Conservation (phyloP, 192 early-diverging fungal genomes). For the Endogone sp. region DNA sequence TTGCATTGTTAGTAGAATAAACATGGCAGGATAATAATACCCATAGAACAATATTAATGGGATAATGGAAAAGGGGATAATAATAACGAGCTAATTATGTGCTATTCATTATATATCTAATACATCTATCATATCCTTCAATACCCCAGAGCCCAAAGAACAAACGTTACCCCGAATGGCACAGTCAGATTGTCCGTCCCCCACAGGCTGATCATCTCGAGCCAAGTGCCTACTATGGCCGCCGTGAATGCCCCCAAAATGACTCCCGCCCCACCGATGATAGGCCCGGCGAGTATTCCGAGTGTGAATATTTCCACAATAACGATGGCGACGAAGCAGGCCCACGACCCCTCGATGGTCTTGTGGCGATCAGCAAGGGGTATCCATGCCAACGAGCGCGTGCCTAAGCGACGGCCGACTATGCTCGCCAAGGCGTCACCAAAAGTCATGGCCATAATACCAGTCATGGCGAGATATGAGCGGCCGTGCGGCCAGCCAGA, state of each 20-base stretch:
- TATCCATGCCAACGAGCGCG: neutral
- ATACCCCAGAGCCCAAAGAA: neutral
- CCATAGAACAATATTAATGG: too few relatives aligned
- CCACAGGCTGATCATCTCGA: slow-evolving; percentile 19
- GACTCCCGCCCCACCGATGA: neutral
- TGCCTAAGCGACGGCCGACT: slow-evolving; percentile 14
- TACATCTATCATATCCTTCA: neutral
- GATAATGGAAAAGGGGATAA: too few relatives aligned
- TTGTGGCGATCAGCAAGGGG: neutral
- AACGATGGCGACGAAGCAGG: slow-evolving; percentile 15
- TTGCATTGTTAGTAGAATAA: too few relatives aligned
- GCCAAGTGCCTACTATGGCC: slow-evolving; percentile 8
- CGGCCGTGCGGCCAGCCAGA: neutral
- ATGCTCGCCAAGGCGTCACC: slow-evolving; percentile 23
- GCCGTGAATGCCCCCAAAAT: slow-evolving; percentile 11
- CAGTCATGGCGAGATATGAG: slow-evolving; percentile 4
- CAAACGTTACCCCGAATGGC: slow-evolving; percentile 13
- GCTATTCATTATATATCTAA: too few relatives aligned
- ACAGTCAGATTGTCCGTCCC: slow-evolving; percentile 24
- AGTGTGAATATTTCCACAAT: slow-evolving; percentile 6
- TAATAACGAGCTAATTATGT: too few relatives aligned
- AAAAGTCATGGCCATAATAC: slow-evolving; percentile 26
- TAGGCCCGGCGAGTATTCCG: slow-evolving; percentile 4
- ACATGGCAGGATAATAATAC: too few relatives aligned
- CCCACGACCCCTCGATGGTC: slow-evolving; percentile 20